phyloP scores from a whole-genome alignment of 441 rosid genomes.

The Jatropha podagrica region DNA sequence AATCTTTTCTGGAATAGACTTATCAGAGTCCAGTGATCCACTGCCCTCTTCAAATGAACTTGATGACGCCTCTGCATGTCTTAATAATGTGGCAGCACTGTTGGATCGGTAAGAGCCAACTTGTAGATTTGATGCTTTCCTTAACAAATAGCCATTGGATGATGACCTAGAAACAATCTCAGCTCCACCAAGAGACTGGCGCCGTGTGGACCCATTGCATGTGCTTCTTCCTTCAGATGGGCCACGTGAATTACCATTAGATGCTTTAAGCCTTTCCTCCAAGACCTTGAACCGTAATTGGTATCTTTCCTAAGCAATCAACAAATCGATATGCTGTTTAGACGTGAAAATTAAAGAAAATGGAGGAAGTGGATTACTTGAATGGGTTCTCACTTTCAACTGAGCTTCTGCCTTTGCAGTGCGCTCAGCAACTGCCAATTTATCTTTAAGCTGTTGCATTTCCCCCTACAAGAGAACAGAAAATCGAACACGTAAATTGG shows the following conservation, averaged over 20 bases:
- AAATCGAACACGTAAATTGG: neutral
- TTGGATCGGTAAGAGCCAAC: conserved; percentile 32
- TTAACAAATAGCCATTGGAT: conserved; percentile 36
- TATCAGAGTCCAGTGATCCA: conserved; percentile 32
- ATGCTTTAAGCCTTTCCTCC: conserved; percentile 45
- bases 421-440: conserved; percentile 50
- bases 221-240: conserved; percentile 30
- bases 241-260: conserved; percentile 28
- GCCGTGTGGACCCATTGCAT: conserved; percentile 34
- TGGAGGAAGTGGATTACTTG: neutral
- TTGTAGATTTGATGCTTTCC: conserved; percentile 29
- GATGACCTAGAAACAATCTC: conserved; percentile 33
- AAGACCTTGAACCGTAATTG: conserved; percentile 47
- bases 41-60: conserved; percentile 46
- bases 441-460: conserved; percentile 56
- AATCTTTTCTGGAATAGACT: conserved; percentile 25
- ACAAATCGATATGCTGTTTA: conserved; percentile 6
- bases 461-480: conserved; percentile 42
- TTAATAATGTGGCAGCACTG: conserved; percentile 34
- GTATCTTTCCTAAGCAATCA: conserved; percentile 42
- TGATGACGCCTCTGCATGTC: conserved; percentile 32
- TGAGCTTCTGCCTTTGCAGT: conserved; percentile 60
- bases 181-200: conserved; percentile 45
- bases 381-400: conserved; percentile 37
- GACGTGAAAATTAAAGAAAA: conserved; percentile 6